Base-by-base conservation (phyloP, 164 flowering plant genomes). In the Malania oleifera region DNA sequence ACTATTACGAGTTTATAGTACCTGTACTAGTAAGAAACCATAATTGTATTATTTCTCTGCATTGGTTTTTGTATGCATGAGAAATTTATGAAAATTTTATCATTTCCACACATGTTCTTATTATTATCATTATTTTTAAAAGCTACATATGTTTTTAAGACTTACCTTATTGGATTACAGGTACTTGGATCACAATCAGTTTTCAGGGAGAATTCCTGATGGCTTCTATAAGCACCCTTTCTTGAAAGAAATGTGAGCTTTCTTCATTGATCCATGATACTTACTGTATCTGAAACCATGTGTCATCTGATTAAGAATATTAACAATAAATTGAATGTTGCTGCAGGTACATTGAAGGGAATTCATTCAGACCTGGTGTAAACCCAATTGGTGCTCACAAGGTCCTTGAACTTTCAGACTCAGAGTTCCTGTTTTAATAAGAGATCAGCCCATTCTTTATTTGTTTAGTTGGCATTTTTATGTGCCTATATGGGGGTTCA, bases 171-270 rank as follows among this genome's bases (percentile, higher is more conserved):
- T 28, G 39, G 18, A 50, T 67, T 77, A 73, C 82, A 93, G 99
- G 91, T 88, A 86, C 68, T 68, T 93, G 81, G 99, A 93, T 75
- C 97, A 93, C 78, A 88, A 93, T 65, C 83, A 82, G 54, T 90
- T 93, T 64, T 48, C 85, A 13, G 97, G 96, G 61, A 78, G 90
- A 59, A 87, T 95, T 56, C 95, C 97, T 23, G 87, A 89, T 60
- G 78, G 86, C 38, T 81, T 89, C 71, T 95, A 95, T 56, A 91
- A 85, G 57, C 97, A 95, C 61, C 82, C 84, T 3, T 82, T 77
- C 72, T 68, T 95, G 64, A 95, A 95, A 72, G 99, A 89, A 73
- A 71, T 95, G 99, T 85, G 63, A 79, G 96, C n/a, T 76, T 39
- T 29, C 40, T 53, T 12, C 34, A 23, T 40, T n/a, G 2, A 11